Evolutionary conservation across 495 filamentous ascomycete species (phyloP), one percentile per base, ranked within the genome.

Genomic region (Aspergillus steynii): DNA sequence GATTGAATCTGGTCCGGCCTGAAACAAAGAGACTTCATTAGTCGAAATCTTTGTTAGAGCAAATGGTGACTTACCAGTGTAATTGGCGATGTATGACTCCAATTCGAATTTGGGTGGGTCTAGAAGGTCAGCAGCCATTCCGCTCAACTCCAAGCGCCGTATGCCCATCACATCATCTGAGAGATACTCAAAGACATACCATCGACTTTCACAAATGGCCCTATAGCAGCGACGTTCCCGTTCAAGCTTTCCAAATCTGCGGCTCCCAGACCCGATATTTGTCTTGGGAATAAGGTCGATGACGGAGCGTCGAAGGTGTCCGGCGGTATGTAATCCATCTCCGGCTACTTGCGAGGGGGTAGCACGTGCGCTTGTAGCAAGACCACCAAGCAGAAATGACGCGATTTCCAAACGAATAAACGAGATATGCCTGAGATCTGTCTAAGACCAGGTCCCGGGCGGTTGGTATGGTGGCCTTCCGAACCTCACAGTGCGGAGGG

Each of bases 91-190:
- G 72, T 97, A 97, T 28, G 89, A 85, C 37, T 97, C 95, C 5
- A 99, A 84, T 69, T 99, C 95, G 59, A 97, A 88, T 67, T 96
- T 97, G 0, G 95, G 95, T 10, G 85, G 70, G 51, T 93, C 92
- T 93, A 62, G 51, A n/a, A 58, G 25, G 14, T 12, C n/a, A 50
- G 52, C n/a, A 61, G 56, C 29, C 42, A 59, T 27, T 64, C 6
- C 49, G 45, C 50, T 61, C 15, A 61, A 58, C 50, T 37, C 25
- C 61, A 59, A 56, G 56, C 50, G 50, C 32, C n/a, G 32, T 15
- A 8, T 37, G 25, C 6, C 52, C 26, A 31, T 10, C 14, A 37
- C 5, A 42, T 42, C 37, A 42, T 2, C 37, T 42, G 31, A 42
- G 9, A 15, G 37, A 14, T 4, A 29, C n/a, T 32, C n/a, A 29